Conservation (phyloP, 805 yeast species). For the Candida maesae region DNA sequence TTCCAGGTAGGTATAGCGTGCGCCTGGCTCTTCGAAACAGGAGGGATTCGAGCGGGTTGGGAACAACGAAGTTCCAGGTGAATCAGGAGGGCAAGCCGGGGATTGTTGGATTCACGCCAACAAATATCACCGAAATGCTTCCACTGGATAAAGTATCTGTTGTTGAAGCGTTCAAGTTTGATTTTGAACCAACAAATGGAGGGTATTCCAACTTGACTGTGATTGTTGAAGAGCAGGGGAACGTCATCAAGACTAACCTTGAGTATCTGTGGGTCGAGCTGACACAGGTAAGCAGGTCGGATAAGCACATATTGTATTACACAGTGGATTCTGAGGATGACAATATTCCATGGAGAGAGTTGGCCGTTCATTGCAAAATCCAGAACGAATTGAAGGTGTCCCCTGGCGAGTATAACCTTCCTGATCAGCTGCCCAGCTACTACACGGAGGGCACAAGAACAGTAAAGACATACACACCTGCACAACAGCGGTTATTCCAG, state of each 20-base stretch:
- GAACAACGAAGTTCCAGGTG: slow-evolving; percentile 38
- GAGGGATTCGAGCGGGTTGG: slow-evolving; percentile 38
- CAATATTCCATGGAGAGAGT: too few species aligned
- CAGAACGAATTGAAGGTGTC: too few species aligned
- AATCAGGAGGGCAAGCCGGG: not conserved
- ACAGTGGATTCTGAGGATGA: too few species aligned
- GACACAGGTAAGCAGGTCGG: too few species aligned
- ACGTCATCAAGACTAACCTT: slow-evolving; percentile 50
- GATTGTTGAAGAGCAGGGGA: slow-evolving; percentile 61
- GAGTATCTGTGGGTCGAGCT: slow-evolving; percentile 41
- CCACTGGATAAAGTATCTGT: slow-evolving; percentile 49
- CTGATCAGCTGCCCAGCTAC: too few species aligned
- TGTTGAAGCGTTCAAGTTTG: too few species aligned
- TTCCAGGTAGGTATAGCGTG: slow-evolving; percentile 21
- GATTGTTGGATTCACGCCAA: slow-evolving; percentile 43
- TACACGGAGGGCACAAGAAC: slow-evolving; percentile 6
- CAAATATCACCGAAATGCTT: slow-evolving; percentile 52
- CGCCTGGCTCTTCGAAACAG: slow-evolving; percentile 17
- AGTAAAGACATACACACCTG: slow-evolving; percentile 14
- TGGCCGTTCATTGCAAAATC: too few species aligned
- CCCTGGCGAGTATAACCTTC: too few species aligned
- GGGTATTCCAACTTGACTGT: too few species aligned
- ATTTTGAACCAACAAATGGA: too few species aligned
- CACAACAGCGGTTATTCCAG: slow-evolving; percentile 7
- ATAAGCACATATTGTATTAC: too few species aligned